phyloP scores from a whole-genome alignment of 2,329 filamentous ascomycete genomes.

The Aspergillus sp. region DNA sequence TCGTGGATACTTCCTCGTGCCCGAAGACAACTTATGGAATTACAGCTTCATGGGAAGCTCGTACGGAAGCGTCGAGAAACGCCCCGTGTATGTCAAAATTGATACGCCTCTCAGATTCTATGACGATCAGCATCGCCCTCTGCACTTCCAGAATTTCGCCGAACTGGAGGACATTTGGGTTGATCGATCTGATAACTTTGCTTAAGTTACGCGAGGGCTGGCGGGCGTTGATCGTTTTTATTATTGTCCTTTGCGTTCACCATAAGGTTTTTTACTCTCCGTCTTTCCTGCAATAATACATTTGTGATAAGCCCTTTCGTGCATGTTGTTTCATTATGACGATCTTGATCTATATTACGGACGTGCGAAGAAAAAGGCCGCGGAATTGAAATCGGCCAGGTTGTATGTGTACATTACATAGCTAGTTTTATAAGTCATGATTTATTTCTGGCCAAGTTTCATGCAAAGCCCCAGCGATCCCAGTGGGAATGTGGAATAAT shows the following conservation, averaged over 20 bases:
- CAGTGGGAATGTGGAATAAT: neutral
- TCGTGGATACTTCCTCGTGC: constrained; percentile 92
- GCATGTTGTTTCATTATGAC: constrained; percentile 13
- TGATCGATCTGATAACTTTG: constrained; percentile 89
- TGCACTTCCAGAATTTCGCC: constrained; percentile 97
- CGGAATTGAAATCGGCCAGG: neutral
- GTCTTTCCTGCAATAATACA: constrained; percentile 6
- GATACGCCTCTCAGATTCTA: constrained; percentile 91
- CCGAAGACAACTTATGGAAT: constrained; percentile 89
- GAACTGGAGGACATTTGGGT: constrained; percentile 97
- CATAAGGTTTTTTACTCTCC: neutral
- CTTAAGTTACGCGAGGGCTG: constrained; percentile 60
- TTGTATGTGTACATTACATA: constrained; percentile 5
- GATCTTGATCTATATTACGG: constrained; percentile 3
- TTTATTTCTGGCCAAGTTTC: neutral
- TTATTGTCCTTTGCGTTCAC: constrained; percentile 3
- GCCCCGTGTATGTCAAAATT: constrained; percentile 84
- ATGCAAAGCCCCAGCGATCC: neutral
- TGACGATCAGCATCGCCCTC: constrained; percentile 82
- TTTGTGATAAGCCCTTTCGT: constrained; percentile 1
- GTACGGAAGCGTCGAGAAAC: constrained; percentile 87
- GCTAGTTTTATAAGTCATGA: neutral
- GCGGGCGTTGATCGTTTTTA: constrained; percentile 22
- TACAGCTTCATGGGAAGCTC: constrained; percentile 96
- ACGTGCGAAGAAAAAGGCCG: neutral